These are phyloP conservation scores for Talaromyces proteolyticus DNA, from an alignment of 495 filamentous ascomycete genomes.

Conservation along the genomic window DNA sequence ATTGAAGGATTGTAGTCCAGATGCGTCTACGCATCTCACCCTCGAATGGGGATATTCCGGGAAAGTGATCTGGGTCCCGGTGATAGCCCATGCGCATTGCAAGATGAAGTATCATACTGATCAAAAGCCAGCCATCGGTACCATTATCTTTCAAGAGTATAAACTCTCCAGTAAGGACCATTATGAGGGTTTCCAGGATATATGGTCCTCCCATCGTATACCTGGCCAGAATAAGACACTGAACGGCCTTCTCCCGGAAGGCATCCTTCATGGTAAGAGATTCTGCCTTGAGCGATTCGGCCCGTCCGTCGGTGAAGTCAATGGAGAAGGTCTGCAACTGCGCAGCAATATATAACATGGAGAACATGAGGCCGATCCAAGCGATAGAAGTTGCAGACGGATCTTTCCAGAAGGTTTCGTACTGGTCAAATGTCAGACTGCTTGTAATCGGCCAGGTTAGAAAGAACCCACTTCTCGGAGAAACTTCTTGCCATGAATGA, in stretches of 20 bases:
- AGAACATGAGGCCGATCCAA: constrained; percentile 26
- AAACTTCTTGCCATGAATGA: constrained; percentile 3
- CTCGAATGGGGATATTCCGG: constrained; percentile 16
- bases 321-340: constrained; percentile 1
- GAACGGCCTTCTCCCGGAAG: constrained; percentile 15
- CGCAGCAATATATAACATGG: constrained; percentile 14
- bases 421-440: constrained; percentile 12
- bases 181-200: constrained; percentile 42
- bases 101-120: constrained; percentile 39
- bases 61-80: constrained; percentile 31
- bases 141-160: constrained; percentile 32
- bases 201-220: constrained; percentile 37
- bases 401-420: constrained; percentile 26
- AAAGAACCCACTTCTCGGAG: constrained; percentile 6
- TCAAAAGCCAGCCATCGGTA: constrained; percentile 40
- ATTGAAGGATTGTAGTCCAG: constrained; percentile 20
- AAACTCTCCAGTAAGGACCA: constrained; percentile 41
- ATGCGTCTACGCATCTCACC: constrained; percentile 29
- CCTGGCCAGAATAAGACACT: constrained; percentile 35
- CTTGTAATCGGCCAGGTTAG: constrained; percentile 5
- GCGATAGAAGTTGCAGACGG: constrained; percentile 9
- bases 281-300: constrained; percentile 3
- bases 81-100: constrained; percentile 52
- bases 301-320: neutral
- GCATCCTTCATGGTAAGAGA: neutral